Evolutionary conservation across 768 basidiomycete species (phyloP).

Genomic region (Strobilomyces echinocephalus): DNA sequence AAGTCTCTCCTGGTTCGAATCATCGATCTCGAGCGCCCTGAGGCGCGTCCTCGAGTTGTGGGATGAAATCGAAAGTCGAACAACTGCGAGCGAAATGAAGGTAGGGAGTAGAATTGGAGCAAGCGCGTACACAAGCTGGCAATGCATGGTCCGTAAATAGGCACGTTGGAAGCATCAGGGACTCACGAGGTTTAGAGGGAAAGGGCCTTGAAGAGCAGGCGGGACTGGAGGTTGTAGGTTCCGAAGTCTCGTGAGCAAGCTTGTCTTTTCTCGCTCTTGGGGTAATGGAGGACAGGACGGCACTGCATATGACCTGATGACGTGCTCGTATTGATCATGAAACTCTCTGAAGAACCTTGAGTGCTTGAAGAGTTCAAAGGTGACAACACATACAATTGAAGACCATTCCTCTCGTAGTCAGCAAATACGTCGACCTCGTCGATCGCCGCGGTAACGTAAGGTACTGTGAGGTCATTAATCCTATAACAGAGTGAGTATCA

Average conservation of each 20-base stretch:
- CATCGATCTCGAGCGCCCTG: conserved; percentile 55
- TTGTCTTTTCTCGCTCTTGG: conserved; percentile 35
- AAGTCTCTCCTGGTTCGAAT: conserved; percentile 45
- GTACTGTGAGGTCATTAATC: conserved; percentile 74
- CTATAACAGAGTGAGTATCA: conserved; percentile 30
- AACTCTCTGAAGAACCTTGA: conserved; percentile 40
- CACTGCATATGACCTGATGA: conserved; percentile 51
- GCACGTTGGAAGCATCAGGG: neutral
- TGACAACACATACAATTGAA: conserved; percentile 50
- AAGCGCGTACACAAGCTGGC: conserved; percentile 47
- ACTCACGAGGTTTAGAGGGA: conserved; percentile 71
- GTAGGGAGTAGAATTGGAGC: conserved; percentile 66
- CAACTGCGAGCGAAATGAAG: conserved; percentile 47
- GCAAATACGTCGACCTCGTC: conserved; percentile 64
- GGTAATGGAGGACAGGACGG: conserved; percentile 42
- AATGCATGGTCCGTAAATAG: conserved; percentile 1
- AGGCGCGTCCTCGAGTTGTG: conserved; percentile 63
- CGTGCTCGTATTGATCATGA: conserved; percentile 49
- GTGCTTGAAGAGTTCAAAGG: conserved; percentile 1
- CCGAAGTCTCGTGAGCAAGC: conserved; percentile 43
- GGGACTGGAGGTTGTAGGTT: conserved; percentile 47
- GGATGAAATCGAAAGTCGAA: conserved; percentile 55
- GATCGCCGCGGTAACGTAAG: conserved; percentile 75
- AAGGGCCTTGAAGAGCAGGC: conserved; percentile 52
- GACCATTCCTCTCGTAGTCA: conserved; percentile 48